phyloP scores from a whole-genome alignment of 2,329 filamentous ascomycete genomes.

The Arthrobotrys pseudoclavata region DNA sequence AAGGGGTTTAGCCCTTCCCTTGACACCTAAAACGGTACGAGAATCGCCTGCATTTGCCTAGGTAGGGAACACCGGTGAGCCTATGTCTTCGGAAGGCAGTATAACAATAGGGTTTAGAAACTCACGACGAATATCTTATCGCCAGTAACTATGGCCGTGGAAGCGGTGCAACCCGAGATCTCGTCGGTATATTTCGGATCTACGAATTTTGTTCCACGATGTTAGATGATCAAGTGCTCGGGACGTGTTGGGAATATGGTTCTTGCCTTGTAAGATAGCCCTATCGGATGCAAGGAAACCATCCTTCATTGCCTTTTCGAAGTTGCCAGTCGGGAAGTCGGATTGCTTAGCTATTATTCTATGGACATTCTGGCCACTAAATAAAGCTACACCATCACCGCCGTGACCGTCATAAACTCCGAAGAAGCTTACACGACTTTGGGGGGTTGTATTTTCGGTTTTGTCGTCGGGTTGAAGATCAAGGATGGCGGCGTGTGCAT shows the following conservation, averaged over 20 bases:
- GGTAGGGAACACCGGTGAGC: slow-evolving; percentile 27
- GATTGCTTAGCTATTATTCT: slow-evolving; percentile 96
- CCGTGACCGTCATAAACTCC: slow-evolving; percentile 98
- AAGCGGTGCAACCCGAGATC: slow-evolving; percentile 96
- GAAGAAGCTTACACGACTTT: slow-evolving; percentile 89
- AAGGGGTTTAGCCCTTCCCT: slow-evolving; percentile 94
- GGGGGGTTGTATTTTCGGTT: slow-evolving; percentile 74
- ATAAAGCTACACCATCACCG: slow-evolving; percentile 94
- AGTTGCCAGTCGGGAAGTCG: slow-evolving; percentile 88
- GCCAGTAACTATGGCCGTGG: slow-evolving; percentile 87
- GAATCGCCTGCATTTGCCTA: slow-evolving; percentile 98
- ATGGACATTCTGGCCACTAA: slow-evolving; percentile 91
- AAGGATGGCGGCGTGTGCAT: slow-evolving; percentile 89
- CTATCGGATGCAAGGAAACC: slow-evolving; percentile 96
- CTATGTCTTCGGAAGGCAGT: neutral
- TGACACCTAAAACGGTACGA: slow-evolving; percentile 92
- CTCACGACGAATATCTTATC: slow-evolving; percentile 96
- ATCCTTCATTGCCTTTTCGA: slow-evolving; percentile 96
- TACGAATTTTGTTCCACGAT: slow-evolving; percentile 78
- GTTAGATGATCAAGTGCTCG: neutral
- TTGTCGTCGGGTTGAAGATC: slow-evolving; percentile 79
- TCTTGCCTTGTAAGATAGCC: slow-evolving; percentile 90
- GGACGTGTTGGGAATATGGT: neutral
- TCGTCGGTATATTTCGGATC: slow-evolving; percentile 98
- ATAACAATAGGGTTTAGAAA: slow-evolving; percentile 64